These are phyloP conservation scores for Vinca minor DNA, from an alignment of 257 asterid species.

Conservation along the genomic window DNA sequence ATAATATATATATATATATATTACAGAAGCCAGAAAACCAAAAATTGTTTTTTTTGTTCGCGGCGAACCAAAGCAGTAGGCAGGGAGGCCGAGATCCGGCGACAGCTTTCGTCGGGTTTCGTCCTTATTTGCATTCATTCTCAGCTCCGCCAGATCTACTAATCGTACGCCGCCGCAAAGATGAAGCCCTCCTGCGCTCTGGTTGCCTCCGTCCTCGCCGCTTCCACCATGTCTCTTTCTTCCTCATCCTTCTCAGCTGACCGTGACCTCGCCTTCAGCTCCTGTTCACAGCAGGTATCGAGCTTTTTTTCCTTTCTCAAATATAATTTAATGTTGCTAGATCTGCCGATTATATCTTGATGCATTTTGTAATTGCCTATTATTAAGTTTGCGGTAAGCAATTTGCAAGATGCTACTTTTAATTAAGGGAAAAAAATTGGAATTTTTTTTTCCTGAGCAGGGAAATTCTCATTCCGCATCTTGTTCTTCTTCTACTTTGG, in stretches of 20 bases:
- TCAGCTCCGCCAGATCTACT: background rate
- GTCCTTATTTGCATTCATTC: constrained; percentile 6
- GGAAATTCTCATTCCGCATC: background rate
- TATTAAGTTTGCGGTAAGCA: no score
- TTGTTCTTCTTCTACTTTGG: background rate
- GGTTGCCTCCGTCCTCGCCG: constrained; percentile 14
- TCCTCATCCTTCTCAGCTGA: constrained; percentile 7
- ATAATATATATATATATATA: no score
- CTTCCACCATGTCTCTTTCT: constrained; percentile 15
- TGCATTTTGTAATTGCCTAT: no score
- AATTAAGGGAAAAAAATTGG: background rate
- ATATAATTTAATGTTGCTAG: background rate
- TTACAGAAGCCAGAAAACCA: no score
- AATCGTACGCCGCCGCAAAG: background rate
- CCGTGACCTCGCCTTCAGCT: constrained; percentile 4
- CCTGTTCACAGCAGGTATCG: constrained; percentile 25
- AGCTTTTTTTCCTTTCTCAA: background rate
- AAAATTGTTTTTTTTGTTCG: no score
- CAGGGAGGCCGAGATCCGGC: constrained; percentile 36
- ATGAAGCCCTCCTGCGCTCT: constrained; percentile 21
- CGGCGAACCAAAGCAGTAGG: background rate
- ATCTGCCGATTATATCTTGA: background rate
- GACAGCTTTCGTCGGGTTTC: constrained; percentile 47
- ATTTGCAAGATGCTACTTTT: no score
- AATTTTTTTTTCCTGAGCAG: background rate